Base-by-base conservation (phyloP, 148 eudicot species). In the Polygonum maritimum region DNA sequence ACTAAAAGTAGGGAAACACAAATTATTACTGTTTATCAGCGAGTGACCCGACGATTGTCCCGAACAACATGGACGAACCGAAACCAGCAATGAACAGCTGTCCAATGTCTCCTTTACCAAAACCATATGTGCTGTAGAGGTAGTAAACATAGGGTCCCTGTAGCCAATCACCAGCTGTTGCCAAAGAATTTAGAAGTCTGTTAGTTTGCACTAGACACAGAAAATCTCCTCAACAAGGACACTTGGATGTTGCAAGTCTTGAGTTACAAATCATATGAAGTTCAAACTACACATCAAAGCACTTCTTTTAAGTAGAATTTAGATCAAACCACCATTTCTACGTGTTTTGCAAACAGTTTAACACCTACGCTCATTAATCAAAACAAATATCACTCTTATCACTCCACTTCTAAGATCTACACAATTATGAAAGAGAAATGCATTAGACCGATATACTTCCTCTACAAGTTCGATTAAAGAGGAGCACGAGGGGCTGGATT, bases 61-160 rank as follows among this genome's bases (percentile, higher is more conserved):
- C 98, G 76, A 94, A 94, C 80, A 94, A 79, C 98, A 94, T 94
- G 82, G 98, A 94, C n/a, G 98, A 94, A 70, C 98, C 98, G 73
- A 94, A 94, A 1, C 98, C 98, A 16, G 98, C 98, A 77, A 94
- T 94, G 76, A 94, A 94, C 80, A 94, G 97, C 75, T 94, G 97
- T 18, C 98, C 98, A 71, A 94, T 92, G 18, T 94, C 98, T 11
- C 97, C 98, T 80, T 94, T 92, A 35, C 86, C 74, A 71, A 82
- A 94, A n/a, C 98, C 98, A 81, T 94, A 94, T 35, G 88, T 87
- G 7, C 83, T 92, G 83, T 94, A 94, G 5, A 94, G 93, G 67
- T 85, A 94, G 85, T 94, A 94, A 35, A 94, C 98, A 79, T 94
- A 92, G 13, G 98, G 97, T 1, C 98, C 98, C 82, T 94, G 98